These are phyloP conservation scores for Russula sp. DNA, from an alignment of 768 basidiomycete species.

Conservation along the genomic window DNA sequence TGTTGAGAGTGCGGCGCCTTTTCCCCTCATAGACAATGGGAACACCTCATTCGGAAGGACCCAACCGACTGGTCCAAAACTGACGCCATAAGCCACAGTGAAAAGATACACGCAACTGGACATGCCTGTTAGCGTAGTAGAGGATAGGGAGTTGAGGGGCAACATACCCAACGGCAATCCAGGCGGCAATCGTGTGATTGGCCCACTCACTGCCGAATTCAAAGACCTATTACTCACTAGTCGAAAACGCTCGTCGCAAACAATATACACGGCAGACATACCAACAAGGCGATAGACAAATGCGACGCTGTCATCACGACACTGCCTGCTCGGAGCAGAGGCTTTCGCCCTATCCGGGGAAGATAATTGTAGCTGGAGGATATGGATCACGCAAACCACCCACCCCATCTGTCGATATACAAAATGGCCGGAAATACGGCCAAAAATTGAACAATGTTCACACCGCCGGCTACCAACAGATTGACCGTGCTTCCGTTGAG, in stretches of 20 bases:
- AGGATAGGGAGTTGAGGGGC: neutral
- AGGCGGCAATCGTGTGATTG: conserved; percentile 51
- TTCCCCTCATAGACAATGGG: conserved; percentile 68
- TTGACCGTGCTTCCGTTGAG: conserved; percentile 52
- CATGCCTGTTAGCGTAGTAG: neutral
- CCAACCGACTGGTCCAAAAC: conserved; percentile 79
- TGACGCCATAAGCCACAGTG: conserved; percentile 71
- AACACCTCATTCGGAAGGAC: conserved; percentile 82
- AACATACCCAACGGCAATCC: conserved; percentile 61
- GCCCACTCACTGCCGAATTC: conserved; percentile 53
- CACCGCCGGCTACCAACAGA: conserved; percentile 68
- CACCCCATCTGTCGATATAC: conserved; percentile 60
- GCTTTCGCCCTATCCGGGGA: conserved; percentile 48
- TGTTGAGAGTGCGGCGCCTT: conserved; percentile 78
- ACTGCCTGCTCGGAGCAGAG: conserved; percentile 60
- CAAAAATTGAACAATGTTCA: conserved; percentile 72
- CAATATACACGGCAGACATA: conserved; percentile 29
- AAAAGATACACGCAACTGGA: conserved; percentile 57
- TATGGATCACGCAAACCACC: conserved; percentile 1
- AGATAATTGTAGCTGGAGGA: neutral
- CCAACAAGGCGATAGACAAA: conserved; percentile 56
- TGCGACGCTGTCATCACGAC: conserved; percentile 60
- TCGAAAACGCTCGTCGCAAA: neutral
- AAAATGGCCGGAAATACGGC: conserved; percentile 70
- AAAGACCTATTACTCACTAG: conserved; percentile 34